These are phyloP conservation scores for Xylariaceae sp. DNA, from an alignment of 2,329 filamentous ascomycete genomes.

Conservation along the genomic window DNA sequence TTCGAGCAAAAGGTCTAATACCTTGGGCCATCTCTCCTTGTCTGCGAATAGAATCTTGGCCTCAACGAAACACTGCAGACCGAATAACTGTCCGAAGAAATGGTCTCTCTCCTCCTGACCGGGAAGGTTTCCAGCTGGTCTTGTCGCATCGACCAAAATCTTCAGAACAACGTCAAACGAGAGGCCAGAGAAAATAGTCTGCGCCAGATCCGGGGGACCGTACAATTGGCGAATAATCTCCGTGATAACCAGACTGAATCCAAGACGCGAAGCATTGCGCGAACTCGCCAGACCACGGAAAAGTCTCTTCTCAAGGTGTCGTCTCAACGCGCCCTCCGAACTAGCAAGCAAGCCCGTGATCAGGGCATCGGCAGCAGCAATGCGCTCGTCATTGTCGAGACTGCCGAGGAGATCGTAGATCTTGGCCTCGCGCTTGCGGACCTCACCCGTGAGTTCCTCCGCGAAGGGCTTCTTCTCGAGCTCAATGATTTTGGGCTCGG, in stretches of 20 bases:
- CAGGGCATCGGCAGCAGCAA: conserved; percentile 54
- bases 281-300: conserved; percentile 87
- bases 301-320: conserved; percentile 62
- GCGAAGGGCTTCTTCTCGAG: conserved; percentile 45
- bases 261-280: conserved; percentile 79
- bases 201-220: conserved; percentile 42
- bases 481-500: conserved; percentile 24
- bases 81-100: conserved; percentile 80
- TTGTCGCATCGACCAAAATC: conserved; percentile 52
- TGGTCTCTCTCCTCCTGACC: conserved; percentile 80
- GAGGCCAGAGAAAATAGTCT: conserved; percentile 46
- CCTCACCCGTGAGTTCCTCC: conserved; percentile 46
- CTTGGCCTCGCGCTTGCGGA: conserved; percentile 52
- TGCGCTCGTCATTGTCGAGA: conserved; percentile 51
- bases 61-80: conserved; percentile 78
- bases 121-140: conserved; percentile 47
- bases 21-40: conserved; percentile 54
- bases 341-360: conserved; percentile 50
- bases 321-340: conserved; percentile 49
- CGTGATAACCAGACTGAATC: conserved; percentile 83
- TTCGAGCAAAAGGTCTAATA: conserved; percentile 69
- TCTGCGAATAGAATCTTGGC: conserved; percentile 65
- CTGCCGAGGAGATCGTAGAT: conserved; percentile 59
- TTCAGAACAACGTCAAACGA: conserved; percentile 52
- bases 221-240: conserved; percentile 72